Conservation (phyloP, 805 yeast genomes). For the Isabelozyma gotoi region DNA sequence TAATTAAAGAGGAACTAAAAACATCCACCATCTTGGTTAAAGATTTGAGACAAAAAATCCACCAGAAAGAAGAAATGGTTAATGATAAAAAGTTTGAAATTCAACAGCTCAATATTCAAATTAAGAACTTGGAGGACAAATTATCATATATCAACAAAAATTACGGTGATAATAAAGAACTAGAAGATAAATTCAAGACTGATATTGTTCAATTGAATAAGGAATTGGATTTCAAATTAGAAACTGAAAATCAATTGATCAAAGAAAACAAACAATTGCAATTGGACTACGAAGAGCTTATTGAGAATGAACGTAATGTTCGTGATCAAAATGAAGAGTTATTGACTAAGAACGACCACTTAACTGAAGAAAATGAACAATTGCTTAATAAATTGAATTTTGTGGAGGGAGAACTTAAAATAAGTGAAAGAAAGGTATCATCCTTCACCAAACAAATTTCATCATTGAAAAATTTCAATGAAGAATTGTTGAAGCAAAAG, state of each 20-base stretch:
- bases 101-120: conserved; percentile 47
- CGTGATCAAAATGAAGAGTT: conserved; percentile 34
- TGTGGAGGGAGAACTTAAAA: conserved; percentile 33
- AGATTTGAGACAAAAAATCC: conserved; percentile 49
- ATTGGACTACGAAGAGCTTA: conserved; percentile 54
- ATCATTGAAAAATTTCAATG: conserved; percentile 57
- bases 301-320: conserved; percentile 20
- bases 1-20: conserved; percentile 53
- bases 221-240: conserved; percentile 54
- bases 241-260: conserved; percentile 64
- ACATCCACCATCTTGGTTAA: conserved; percentile 53
- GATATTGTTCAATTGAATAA: conserved; percentile 56
- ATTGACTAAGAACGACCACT: conserved; percentile 40
- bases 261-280: conserved; percentile 62
- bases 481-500: conserved; percentile 61
- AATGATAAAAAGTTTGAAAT: conserved; percentile 59
- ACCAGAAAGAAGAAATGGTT: conserved; percentile 53
- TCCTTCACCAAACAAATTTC: conserved; percentile 49
- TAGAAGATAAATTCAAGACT: conserved; percentile 44
- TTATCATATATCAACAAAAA: conserved; percentile 50
- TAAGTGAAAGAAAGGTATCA: conserved; percentile 35
- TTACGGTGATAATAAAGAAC: conserved; percentile 36
- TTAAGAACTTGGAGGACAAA: conserved; percentile 56
- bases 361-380: conserved; percentile 29
- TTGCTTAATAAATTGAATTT: conserved; percentile 25